phyloP scores from a whole-genome alignment of 2,329 filamentous ascomycete genomes.

The Cordyceps farinosa region DNA sequence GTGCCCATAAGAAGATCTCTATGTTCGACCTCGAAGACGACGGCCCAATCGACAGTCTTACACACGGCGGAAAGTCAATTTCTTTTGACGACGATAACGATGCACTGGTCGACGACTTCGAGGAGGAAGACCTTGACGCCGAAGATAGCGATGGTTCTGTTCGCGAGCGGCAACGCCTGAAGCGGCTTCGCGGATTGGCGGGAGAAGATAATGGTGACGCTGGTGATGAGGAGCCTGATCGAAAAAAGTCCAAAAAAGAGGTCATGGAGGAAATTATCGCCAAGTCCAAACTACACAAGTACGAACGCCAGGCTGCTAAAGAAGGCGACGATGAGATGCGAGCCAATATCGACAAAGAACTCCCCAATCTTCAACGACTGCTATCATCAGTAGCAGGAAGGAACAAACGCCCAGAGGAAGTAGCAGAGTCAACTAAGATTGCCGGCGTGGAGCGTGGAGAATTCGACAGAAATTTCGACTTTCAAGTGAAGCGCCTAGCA shows the following conservation, averaged over 20 bases:
- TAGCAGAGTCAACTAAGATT: slow-evolving; percentile 30
- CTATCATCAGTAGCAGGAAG: slow-evolving; percentile 47
- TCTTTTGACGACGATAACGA: slow-evolving; percentile 57
- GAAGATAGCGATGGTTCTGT: slow-evolving; percentile 56
- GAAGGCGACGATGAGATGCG: slow-evolving; percentile 90
- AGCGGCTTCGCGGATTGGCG: slow-evolving; percentile 49
- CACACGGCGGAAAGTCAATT: slow-evolving; percentile 77
- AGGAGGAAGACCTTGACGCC: slow-evolving; percentile 67
- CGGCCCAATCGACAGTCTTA: slow-evolving; percentile 60
- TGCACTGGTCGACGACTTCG: slow-evolving; percentile 66
- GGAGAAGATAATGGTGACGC: slow-evolving; percentile 49
- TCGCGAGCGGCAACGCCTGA: slow-evolving; percentile 52
- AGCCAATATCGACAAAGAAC: slow-evolving; percentile 77
- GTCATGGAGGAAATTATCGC: slow-evolving; percentile 98
- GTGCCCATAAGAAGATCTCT: slow-evolving; percentile 69
- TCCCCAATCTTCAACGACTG: slow-evolving; percentile 71
- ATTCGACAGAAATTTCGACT: slow-evolving; percentile 84
- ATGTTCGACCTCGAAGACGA: slow-evolving; percentile 91
- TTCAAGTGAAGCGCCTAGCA: slow-evolving; percentile 74
- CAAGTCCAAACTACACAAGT: slow-evolving; percentile 94
- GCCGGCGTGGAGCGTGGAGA: slow-evolving; percentile 60
- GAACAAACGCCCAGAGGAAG: slow-evolving; percentile 32
- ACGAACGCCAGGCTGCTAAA: slow-evolving; percentile 86
- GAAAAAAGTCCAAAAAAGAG: slow-evolving; percentile 93
- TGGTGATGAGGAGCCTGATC: slow-evolving; percentile 61